Evolutionary conservation across 257 asterid genomes (phyloP).

Genomic region (Rehmannia glutinosa): DNA sequence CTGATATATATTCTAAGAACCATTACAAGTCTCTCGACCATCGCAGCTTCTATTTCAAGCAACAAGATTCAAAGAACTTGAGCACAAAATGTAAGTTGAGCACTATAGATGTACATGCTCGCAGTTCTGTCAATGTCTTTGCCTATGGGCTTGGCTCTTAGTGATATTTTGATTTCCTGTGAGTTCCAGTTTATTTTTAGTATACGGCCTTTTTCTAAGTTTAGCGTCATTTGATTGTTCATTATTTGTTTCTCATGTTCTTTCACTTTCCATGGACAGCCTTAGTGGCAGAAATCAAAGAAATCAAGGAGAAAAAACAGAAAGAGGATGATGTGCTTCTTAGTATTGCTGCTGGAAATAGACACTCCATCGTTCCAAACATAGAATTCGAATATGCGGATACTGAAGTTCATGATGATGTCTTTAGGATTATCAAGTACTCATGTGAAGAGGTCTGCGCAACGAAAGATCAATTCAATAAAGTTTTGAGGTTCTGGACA

Average conservation of each 20-base stretch:
- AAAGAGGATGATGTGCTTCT: slow-evolving; percentile 72
- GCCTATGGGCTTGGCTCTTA: neutral
- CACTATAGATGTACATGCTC: slow-evolving; percentile 2
- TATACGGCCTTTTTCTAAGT: neutral
- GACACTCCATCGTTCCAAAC: slow-evolving; percentile 64
- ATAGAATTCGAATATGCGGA: slow-evolving; percentile 77
- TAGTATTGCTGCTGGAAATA: slow-evolving; percentile 79
- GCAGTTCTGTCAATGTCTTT: neutral
- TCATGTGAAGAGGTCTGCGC: slow-evolving; percentile 97
- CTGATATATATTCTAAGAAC: slow-evolving; percentile 89
- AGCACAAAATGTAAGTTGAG: slow-evolving; percentile 81
- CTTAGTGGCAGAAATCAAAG: slow-evolving; percentile 84
- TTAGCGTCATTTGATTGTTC: neutral
- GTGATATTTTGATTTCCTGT: neutral
- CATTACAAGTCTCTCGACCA: slow-evolving; percentile 97
- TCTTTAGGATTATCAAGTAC: slow-evolving; percentile 74
- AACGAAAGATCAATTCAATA: slow-evolving; percentile 76
- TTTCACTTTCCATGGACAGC: slow-evolving; percentile 45
- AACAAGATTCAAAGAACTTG: slow-evolving; percentile 93
- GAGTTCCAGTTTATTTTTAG: neutral
- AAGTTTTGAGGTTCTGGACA: slow-evolving; percentile 85
- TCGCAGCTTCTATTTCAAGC: slow-evolving; percentile 98
- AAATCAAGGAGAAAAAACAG: slow-evolving; percentile 75
- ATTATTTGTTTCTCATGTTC: slow-evolving; percentile 21
- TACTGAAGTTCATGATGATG: slow-evolving; percentile 73